A percentile compares a stretch with the other conserved stretches of the same genome.
phyloP scores from a whole-genome alignment of 441 rosid genomes.

The Populus hybrid region DNA sequence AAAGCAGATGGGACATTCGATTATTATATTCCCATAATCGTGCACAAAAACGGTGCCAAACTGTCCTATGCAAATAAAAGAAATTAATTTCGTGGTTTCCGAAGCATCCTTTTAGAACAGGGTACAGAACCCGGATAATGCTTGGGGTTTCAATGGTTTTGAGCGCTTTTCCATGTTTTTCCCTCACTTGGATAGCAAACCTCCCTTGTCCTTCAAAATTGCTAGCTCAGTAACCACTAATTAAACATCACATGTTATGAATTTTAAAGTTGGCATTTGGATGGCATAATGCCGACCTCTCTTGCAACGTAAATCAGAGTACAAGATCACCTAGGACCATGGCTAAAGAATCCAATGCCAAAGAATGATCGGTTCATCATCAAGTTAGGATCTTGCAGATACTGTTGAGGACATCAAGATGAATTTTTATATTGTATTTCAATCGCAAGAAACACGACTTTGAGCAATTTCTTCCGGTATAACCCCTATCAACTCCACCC shows the following conservation, averaged over 20 bases:
- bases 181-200: neutral
- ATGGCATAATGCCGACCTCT: neutral
- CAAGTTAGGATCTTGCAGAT: neutral
- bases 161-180: neutral
- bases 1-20: too few relatives aligned
- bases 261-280: neutral
- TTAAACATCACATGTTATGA: neutral
- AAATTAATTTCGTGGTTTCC: neutral
- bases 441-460: neutral
- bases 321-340: neutral
- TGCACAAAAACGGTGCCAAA: neutral
- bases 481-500: neutral
- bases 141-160: neutral
- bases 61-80: neutral
- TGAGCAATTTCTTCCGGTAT: neutral
- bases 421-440: neutral
- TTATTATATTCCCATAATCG: neutral
- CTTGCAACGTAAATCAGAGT: neutral
- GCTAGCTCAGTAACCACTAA: neutral
- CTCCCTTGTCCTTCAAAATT: neutral
- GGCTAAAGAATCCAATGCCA: neutral
- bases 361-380: neutral
- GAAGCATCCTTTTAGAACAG: neutral
- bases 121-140: neutral
- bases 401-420: neutral